Evolutionary conservation across 2,329 filamentous ascomycete genomes (phyloP).

Genomic region (Diaporthe australafricana): DNA sequence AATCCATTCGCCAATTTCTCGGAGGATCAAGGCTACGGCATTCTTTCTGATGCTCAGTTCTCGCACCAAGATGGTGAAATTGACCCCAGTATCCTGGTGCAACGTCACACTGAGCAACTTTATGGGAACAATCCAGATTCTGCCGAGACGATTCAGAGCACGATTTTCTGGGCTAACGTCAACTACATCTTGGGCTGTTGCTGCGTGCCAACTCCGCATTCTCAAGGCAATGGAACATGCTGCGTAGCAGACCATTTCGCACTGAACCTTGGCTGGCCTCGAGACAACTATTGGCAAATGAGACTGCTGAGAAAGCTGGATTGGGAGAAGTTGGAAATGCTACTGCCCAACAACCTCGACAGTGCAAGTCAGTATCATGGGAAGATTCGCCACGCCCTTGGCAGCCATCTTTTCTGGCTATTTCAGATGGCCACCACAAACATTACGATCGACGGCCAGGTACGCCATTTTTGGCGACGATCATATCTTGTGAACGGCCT

Average conservation of each 20-base stretch:
- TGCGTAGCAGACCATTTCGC: slow-evolving; percentile 41
- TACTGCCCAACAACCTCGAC: background rate
- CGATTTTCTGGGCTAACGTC: slow-evolving; percentile 38
- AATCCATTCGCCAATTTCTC: background rate
- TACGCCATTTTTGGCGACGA: slow-evolving; percentile 38
- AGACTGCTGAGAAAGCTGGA: slow-evolving; percentile 34
- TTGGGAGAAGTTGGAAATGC: background rate
- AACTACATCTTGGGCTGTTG: slow-evolving; percentile 41
- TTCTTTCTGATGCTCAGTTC: background rate
- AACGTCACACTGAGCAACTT: background rate
- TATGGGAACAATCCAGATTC: background rate
- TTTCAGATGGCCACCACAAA: slow-evolving; percentile 35
- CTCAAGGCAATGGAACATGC: background rate
- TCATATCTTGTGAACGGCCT: slow-evolving; percentile 40
- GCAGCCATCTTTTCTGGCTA: slow-evolving; percentile 38
- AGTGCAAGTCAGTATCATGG: slow-evolving; percentile 11
- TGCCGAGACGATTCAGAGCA: slow-evolving; percentile 29
- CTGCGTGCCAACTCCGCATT: slow-evolving; percentile 23
- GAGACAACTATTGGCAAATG: slow-evolving; percentile 42
- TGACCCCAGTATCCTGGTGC: background rate
- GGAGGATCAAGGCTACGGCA: background rate
- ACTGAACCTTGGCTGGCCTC: slow-evolving; percentile 40
- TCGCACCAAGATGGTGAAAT: background rate
- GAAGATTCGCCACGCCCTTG: slow-evolving; percentile 1
- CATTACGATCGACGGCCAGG: background rate